Conservation (phyloP, 257 asterid species). For the Solanum arcanum region DNA sequence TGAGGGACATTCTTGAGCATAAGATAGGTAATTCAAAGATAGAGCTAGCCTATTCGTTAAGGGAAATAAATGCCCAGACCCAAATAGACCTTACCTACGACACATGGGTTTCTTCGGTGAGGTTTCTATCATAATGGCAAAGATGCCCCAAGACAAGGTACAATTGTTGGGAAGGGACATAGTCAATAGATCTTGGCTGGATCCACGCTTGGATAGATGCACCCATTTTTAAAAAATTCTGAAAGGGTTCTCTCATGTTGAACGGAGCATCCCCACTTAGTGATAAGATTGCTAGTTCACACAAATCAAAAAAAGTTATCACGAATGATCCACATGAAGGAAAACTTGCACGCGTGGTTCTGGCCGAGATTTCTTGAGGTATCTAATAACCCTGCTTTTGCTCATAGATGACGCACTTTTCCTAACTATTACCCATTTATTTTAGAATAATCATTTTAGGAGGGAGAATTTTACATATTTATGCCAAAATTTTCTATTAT, state of each 20-base stretch:
- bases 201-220: not conserved
- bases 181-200: not conserved
- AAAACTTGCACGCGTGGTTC: not conserved
- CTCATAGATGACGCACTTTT: not conserved
- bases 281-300: not conserved
- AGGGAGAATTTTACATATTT: not conserved
- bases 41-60: too few species aligned
- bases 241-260: too few species aligned
- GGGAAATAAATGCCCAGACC: not conserved
- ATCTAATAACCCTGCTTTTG: not conserved
- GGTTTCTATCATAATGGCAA: too few species aligned
- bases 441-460: too few species aligned
- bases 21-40: too few species aligned
- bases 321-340: not conserved
- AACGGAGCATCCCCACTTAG: not conserved
- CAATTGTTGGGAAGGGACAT: not conserved
- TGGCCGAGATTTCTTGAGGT: not conserved
- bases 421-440: not conserved
- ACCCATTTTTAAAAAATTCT: not conserved
- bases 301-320: not conserved
- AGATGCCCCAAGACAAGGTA: not conserved
- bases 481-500: too few species aligned
- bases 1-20: too few species aligned
- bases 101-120: not conserved
- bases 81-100: not conserved